Conservation (phyloP, 805 yeast genomes). For the Teunomyces lycoperdinae region DNA sequence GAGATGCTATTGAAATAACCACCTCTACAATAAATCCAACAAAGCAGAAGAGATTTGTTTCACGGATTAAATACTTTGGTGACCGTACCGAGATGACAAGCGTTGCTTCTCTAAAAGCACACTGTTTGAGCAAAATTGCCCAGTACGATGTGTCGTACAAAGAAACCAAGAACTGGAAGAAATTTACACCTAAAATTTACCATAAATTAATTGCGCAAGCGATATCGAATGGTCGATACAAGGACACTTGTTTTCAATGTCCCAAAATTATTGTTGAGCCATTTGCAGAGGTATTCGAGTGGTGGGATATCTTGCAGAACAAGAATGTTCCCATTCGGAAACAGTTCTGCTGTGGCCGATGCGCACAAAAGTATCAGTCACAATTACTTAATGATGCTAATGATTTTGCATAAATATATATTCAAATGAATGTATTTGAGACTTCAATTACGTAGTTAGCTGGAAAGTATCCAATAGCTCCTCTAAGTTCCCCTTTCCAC, state of each 20-base stretch:
- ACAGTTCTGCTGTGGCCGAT: conserved; percentile 53
- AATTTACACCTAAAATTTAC: conserved; percentile 41
- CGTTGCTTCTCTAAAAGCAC: conserved; percentile 46
- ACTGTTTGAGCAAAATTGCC: conserved; percentile 49
- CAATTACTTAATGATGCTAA: neutral
- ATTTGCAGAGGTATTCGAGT: conserved; percentile 56
- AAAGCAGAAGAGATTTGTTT: conserved; percentile 20
- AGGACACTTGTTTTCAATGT: conserved; percentile 55
- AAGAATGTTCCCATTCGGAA: conserved; percentile 50
- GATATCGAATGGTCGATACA: conserved; percentile 47
- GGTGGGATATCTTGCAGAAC: conserved; percentile 63
- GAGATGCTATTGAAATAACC: conserved; percentile 21
- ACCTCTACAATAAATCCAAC: conserved; percentile 20
- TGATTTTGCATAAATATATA: conserved; percentile 4
- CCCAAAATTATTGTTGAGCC: conserved; percentile 49
- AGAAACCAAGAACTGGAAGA: conserved; percentile 55
- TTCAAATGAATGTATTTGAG: neutral
- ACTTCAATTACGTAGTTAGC: conserved; percentile 24
- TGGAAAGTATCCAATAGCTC: conserved; percentile 29
- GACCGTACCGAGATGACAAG: conserved; percentile 12
- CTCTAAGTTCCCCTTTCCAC: conserved; percentile 36
- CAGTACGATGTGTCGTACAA: conserved; percentile 51
- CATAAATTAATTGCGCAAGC: conserved; percentile 51
- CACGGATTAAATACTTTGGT: conserved; percentile 26
- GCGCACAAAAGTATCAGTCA: conserved; percentile 27